Base-by-base conservation (phyloP, 257 asterid species). In the Hygrophila difformis region DNA sequence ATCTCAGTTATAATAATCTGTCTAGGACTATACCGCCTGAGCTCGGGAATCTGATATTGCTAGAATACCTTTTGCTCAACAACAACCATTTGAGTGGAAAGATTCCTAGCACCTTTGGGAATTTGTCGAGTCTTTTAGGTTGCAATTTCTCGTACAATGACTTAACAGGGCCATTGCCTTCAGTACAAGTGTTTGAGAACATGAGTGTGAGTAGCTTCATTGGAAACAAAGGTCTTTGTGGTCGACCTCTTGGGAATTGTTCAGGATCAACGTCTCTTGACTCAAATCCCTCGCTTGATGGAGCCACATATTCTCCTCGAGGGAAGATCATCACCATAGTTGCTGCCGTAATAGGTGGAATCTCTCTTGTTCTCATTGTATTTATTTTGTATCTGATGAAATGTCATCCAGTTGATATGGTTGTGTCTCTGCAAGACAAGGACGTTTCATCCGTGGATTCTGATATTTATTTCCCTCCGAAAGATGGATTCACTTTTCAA, bases 401-500 rank as follows among this genome's bases (percentile, higher is more conserved):
- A 53, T 63, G 48, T 28, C 79, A 49, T 3, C 78, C 87, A 0
- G 73, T 56, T 16, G 76, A 70, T 23, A 61, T 31, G 62, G 64
- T 46, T 31, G 54, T 49, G 0, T 12, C 77, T 3, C 3, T 64
- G 19, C 72, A 49, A 45, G 87, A 78, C 14, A 67, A 68, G 43
- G 83, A 74, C 21, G 1, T 15, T 1, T 49, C 76, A 1, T 70
- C 89, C 19, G 40, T 53, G 3, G 74, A 68, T 45, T 77, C 94
- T 0, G 94, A 86, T 34, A 82, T 86, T 2, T 86, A 86, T 56
- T 86, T 86, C 42, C 92, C 78, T 55, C 94, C 96, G 0, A 79
- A 75, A 54, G 96, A 86, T 43, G 94, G 94, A 48, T 86, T 86
- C 72, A 76, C 80, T 33, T 77, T 86, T 40, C 93, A 77, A 13